Percentiles rank a stretch among this genome's conserved stretches.
phyloP scores from a whole-genome alignment of 164 flowering plant genomes.

The Nymphaea thermarum region DNA sequence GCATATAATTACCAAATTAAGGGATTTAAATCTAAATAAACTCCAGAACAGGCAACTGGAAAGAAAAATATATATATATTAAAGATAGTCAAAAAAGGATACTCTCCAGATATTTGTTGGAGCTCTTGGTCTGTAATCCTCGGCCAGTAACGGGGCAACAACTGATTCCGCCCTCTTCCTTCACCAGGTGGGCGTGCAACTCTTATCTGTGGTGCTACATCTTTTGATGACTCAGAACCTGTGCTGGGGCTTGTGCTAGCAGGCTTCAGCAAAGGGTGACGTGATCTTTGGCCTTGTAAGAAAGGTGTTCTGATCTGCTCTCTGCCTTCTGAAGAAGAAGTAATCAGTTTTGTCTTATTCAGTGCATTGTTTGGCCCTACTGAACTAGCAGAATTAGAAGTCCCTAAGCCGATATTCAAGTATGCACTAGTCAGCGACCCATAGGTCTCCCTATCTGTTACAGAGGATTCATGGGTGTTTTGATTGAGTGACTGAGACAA shows the following conservation, averaged over 20 bases:
- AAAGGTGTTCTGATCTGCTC: constrained; percentile 26
- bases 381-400: constrained; percentile 5
- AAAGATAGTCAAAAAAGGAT: constrained; percentile 28
- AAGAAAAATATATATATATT: too few species aligned
- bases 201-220: constrained; percentile 40
- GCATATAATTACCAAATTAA: too few species aligned
- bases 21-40: too few species aligned
- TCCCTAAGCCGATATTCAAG: constrained; percentile 44
- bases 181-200: constrained; percentile 92
- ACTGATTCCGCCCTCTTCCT: constrained; percentile 75
- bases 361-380: constrained; percentile 10
- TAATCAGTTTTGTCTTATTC: constrained; percentile 17
- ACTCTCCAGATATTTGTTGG: constrained; percentile 94
- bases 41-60: too few species aligned
- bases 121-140: constrained; percentile 88
- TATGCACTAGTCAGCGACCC: constrained; percentile 38
- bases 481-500: constrained; percentile 25
- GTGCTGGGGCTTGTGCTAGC: constrained; percentile 27
- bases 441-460: constrained; percentile 13
- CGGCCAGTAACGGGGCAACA: constrained; percentile 99
- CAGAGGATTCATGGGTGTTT: constrained; percentile 14
- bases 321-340: constrained; percentile 30
- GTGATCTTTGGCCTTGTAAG: constrained; percentile 51
- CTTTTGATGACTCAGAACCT: constrained; percentile 33
- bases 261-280: constrained; percentile 54